Base-by-base conservation (phyloP, 2,329 filamentous ascomycete species). In the Curvularia hawaiiensis region DNA sequence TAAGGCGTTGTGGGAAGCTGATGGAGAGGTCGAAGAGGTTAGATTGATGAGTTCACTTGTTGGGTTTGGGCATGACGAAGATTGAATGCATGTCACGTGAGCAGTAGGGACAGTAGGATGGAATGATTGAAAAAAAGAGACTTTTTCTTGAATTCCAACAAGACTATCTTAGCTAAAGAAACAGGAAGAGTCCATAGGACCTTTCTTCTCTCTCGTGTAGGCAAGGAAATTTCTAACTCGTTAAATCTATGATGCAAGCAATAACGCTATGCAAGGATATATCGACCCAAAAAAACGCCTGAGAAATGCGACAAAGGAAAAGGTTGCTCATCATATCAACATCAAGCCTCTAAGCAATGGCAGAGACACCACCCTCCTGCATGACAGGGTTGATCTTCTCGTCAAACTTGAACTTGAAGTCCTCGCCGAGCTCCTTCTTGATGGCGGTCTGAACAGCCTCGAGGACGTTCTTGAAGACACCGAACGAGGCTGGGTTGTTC, bases 401-500 rank as follows among this genome's bases (percentile, higher is more conserved):
- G 69, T 88, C 85, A 78, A 89, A 92, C 78, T 85, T 83, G 75
- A 90, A 87, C 80, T 86, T 84, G 80, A 92, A 92, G 65, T 91
- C 88, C 41, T 86, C 70, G n/a, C 89, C 89, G 7, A 92, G 78
- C 78, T 92, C 82, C 79, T 90, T 90, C 68, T 81, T 80, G 61
- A 91, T 79, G 5, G 88, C 88, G 1, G 86, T 80, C 78, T 86
- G 82, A 51, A 92, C 87, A 0, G 89, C 89, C 64, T 90, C 88
- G 41, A 90, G 80, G 12, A 92, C 89, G 69, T 90, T 90, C 58
- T 80, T 75, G 78, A 92, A 92, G 40, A 92, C 89, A 63, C 89
- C 89, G 70, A 91, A 91, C 79, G 83, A 90, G 71, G 89, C 89
- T 1, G 89, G 89, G 78, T 90, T 92, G 78, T 90, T 82, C 75